Base-by-base conservation (phyloP, 495 filamentous ascomycete species). In the Viridothelium virens region DNA sequence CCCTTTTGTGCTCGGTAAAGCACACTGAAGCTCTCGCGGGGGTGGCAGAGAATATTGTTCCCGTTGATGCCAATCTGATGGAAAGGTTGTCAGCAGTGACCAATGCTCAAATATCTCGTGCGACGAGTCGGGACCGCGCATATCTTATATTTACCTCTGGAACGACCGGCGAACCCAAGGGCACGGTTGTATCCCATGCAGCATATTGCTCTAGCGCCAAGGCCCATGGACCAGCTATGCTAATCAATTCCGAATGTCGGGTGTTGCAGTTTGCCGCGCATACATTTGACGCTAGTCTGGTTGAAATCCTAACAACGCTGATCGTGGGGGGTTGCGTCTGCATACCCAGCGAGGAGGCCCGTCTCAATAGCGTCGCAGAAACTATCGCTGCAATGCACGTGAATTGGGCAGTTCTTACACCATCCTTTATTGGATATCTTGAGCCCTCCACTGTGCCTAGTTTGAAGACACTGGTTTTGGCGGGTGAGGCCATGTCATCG, bases 271-370 rank as follows among this genome's bases (percentile, higher is more conserved):
- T 83, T 61, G 82, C 83, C 4, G 82, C 82, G 0, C 74, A 82
- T 41, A 83, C 80, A 0, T 85, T 84, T 61, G 83, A 85, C 70
- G 82, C 81, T 25, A 79, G 77, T 25, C 70, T 84, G 25, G 71
- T 81, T 73, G 82, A 85, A 66, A 78, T 79, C 10, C 71, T 84
- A 12, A 79, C 77, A 11, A 78, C 81, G 4, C 67, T 84, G 18
- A 82, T 82, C 64, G 64, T 77, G n/a, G 87, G 87, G 25, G 86
- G 81, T 36, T 83, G 79, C 64, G 76, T 87, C 2, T 89, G 87
- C 71, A 79, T 89, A 38, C 85, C 84, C 2, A 82, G 79, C 69
- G 82, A 86, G 50, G 74, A 86, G 10, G 81, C 86, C 11, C 75
- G 84, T 6, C 70, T 83, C 18, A 81, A 80, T 56, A 78, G 84